Conservation (phyloP, 176 grass and related monocot genomes). For the Thalia dealbata region DNA sequence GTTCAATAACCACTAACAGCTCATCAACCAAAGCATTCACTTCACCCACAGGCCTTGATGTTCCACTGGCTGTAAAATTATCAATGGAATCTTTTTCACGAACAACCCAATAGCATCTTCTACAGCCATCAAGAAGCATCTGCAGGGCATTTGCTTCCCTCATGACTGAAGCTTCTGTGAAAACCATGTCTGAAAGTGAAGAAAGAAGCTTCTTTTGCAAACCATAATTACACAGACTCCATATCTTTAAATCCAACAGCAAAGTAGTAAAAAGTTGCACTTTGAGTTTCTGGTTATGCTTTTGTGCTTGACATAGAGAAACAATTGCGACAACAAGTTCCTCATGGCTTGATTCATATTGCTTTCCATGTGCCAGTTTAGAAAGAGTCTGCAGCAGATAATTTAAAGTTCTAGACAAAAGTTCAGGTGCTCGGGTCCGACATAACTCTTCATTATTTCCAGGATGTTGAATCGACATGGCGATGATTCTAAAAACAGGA, state of each 20-base stretch:
- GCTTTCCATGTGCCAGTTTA: conserved; percentile 40
- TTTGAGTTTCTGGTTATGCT: conserved; percentile 67
- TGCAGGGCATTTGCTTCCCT: conserved; percentile 85
- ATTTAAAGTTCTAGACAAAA: conserved; percentile 73
- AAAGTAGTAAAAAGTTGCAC: conserved; percentile 87
- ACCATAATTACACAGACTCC: conserved; percentile 88
- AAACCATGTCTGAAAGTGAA: conserved; percentile 96
- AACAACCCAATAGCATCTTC: conserved; percentile 90
- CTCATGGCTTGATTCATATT: conserved; percentile 47
- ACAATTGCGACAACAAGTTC: conserved; percentile 81
- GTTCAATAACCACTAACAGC: conserved; percentile 92
- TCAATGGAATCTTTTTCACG: conserved; percentile 67
- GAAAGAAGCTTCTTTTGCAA: conserved; percentile 99
- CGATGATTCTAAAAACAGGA: conserved; percentile 85
- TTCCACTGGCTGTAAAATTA: conserved; percentile 40
- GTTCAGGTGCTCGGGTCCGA: conserved; percentile 63
- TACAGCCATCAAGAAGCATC: conserved; percentile 97
- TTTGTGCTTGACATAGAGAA: conserved; percentile 88
- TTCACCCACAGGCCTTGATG: conserved; percentile 61
- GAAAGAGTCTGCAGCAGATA: conserved; percentile 65
- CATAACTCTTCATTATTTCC: conserved; percentile 91
- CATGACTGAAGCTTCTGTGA: conserved; percentile 81
- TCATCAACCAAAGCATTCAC: conserved; percentile 93
- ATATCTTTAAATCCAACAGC: conserved; percentile 85
- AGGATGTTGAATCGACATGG: conserved; percentile 77